Percentiles rank a stretch among this genome's conserved stretches.
Evolutionary conservation across 2,329 filamentous ascomycete species (phyloP).

Genomic region (Fusarium falciforme): DNA sequence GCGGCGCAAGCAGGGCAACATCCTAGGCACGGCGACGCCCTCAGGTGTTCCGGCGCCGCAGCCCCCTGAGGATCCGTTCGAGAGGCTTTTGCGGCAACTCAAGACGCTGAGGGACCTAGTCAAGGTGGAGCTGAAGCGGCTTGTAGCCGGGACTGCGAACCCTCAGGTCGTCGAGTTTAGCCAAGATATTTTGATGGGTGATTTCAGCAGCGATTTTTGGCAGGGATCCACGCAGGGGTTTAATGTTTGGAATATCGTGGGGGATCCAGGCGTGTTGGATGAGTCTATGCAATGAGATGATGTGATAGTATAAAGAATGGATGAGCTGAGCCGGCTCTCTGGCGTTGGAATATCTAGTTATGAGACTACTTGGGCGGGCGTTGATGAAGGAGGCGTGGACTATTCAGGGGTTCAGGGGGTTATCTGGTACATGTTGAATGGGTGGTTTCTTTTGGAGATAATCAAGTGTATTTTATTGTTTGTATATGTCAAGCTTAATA

Average conservation of each 20-base stretch:
- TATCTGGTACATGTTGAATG: background rate
- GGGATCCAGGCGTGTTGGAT: slow-evolving; percentile 42
- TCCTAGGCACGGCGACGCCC: slow-evolving; percentile 18
- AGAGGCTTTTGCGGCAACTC: slow-evolving; percentile 47
- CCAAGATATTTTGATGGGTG: slow-evolving; percentile 38
- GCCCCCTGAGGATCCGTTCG: slow-evolving; percentile 47
- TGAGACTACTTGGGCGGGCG: background rate
- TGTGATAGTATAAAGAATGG: background rate
- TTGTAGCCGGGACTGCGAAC: slow-evolving; percentile 35
- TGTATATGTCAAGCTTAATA: background rate
- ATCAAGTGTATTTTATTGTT: slow-evolving; percentile 1
- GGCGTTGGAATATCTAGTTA: slow-evolving; percentile 3
- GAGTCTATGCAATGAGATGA: slow-evolving; percentile 10
- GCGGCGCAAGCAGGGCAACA: slow-evolving; percentile 44
- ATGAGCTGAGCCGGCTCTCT: background rate
- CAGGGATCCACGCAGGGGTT: slow-evolving; percentile 36
- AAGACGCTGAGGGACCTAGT: slow-evolving; percentile 47
- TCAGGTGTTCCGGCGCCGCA: slow-evolving; percentile 15
- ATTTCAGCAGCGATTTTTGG: slow-evolving; percentile 44
- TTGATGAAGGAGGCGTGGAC: background rate
- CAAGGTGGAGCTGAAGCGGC: slow-evolving; percentile 45
- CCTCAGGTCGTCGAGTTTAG: slow-evolving; percentile 33
- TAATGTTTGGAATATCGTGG: slow-evolving; percentile 44
- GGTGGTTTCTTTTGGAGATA: slow-evolving; percentile 7
- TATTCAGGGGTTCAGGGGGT: background rate